A percentile compares a stretch with the other conserved stretches of the same genome.
Evolutionary conservation across 345 rosid species (phyloP).

Genomic region (Eucalyptus grandis): DNA sequence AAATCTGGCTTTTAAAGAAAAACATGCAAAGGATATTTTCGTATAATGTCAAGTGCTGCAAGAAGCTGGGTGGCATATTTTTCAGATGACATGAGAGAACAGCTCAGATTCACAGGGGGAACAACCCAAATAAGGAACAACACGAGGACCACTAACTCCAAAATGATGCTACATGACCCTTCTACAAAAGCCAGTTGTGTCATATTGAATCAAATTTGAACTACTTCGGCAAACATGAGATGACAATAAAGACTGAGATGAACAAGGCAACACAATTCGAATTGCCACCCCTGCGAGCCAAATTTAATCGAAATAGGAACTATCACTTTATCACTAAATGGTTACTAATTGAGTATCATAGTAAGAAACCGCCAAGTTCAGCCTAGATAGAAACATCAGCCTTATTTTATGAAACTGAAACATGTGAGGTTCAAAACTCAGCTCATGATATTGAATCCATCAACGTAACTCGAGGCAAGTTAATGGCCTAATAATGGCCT

Average conservation of each 20-base stretch:
- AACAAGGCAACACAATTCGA: not conserved
- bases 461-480: not conserved
- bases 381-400: not conserved
- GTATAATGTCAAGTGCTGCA: no score
- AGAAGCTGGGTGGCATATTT: no score
- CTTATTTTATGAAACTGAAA: not conserved
- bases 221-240: not conserved
- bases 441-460: not conserved
- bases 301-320: not conserved
- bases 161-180: no score
- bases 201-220: no score
- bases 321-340: not conserved
- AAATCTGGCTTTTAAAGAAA: no score
- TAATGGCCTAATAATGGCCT: not conserved
- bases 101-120: no score
- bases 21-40: no score
- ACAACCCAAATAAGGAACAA: no score
- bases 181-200: no score
- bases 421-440: not conserved
- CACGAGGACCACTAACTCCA: no score
- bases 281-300: not conserved
- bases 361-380: not conserved
- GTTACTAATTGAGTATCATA: not conserved
- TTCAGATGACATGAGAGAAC: no score
- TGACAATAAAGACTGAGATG: not conserved